Evolutionary conservation across 2,329 filamentous ascomycete species (phyloP), one percentile per base, ranked within the genome.

Genomic region (Thelonectria discophora): DNA sequence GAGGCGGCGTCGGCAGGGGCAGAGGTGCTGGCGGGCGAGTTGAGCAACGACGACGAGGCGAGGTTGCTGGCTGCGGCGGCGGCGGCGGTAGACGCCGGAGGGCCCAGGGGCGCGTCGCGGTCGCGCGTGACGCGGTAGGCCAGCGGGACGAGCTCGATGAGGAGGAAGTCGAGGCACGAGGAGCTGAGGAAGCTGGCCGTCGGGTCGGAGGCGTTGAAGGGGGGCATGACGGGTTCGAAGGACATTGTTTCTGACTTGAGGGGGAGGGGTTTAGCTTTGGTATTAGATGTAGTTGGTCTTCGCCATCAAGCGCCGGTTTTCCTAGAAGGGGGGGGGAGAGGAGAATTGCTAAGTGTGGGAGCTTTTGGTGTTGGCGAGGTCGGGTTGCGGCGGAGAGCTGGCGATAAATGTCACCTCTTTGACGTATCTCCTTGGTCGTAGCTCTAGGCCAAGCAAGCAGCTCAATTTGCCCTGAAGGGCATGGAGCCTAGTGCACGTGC

Each of bases 61-160:
- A 58, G 43, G 55, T 71, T 24, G 6, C 21, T 63, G 55, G 72
- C 52, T 20, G 63, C 55, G 10, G 67, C 27, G 27, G 27, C 27
- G 27, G 27, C 27, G 10, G 58, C 65, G 50, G 62, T 55, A 53
- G 34, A 8, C 34, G 69, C 51, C 42, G 72, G 69, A 61, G 82
- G n/a, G n/a, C n/a, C 76, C 62, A 84, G 77, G 54, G 78, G 75
- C 30, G 79, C 80, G 60, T 88, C 86, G 5, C 93, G 83, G 73
- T 95, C 90, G 73, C 89, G 86, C 20, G 92, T 89, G 64, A 98
- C 85, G 67, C 95, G 89, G 78, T 96, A 93, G 5, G 94, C 92
- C 82, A 98, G 90, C 40, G 95, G 95, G 15, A 99, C 95, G 57
- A 99, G 87, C 81, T 99, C 95, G 75, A 98, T 98, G 70, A 99